These are phyloP conservation scores for Pezicula radicicola DNA, from an alignment of 2,329 filamentous ascomycete genomes.

Conservation along the genomic window DNA sequence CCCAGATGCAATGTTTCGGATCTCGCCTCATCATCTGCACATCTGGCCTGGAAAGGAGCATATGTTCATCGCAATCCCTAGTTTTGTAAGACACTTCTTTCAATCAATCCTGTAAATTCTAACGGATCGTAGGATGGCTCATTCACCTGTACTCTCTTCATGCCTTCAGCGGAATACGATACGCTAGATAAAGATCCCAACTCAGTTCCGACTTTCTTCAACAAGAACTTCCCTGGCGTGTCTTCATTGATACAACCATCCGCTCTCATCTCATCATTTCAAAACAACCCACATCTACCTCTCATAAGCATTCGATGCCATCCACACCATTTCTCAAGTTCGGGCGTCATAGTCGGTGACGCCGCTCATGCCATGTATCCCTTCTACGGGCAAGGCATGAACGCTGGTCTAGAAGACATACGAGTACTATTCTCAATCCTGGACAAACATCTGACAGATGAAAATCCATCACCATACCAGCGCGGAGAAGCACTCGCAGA, in stretches of 20 bases:
- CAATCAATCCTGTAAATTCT: slow-evolving; percentile 1
- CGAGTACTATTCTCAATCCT: slow-evolving; percentile 80
- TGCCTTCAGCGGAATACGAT: slow-evolving; percentile 68
- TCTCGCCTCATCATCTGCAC: slow-evolving; percentile 90
- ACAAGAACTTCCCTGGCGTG: slow-evolving; percentile 83
- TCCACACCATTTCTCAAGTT: slow-evolving; percentile 77
- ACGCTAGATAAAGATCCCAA: slow-evolving; percentile 62
- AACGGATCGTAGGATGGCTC: slow-evolving; percentile 66
- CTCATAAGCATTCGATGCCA: slow-evolving; percentile 91
- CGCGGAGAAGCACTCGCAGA: slow-evolving; percentile 69
- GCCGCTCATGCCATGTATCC: slow-evolving; percentile 97
- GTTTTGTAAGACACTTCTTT: slow-evolving; percentile 22
- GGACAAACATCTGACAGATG: slow-evolving; percentile 52
- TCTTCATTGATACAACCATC: slow-evolving; percentile 64
- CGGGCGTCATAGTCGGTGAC: slow-evolving; percentile 84
- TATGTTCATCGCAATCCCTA: slow-evolving; percentile 98
- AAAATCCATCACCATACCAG: slow-evolving; percentile 32
- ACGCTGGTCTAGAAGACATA: slow-evolving; percentile 92
- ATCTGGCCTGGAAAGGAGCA: slow-evolving; percentile 94
- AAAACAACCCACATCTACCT: slow-evolving; percentile 81
- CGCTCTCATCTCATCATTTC: slow-evolving; percentile 72
- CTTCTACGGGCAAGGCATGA: slow-evolving; percentile 98
- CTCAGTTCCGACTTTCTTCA: slow-evolving; percentile 69
- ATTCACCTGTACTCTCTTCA: slow-evolving; percentile 93
- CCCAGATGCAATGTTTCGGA: slow-evolving; percentile 57